Evolutionary conservation across 2,329 filamentous ascomycete genomes (phyloP).

Genomic region (Nigrospora oryzae): DNA sequence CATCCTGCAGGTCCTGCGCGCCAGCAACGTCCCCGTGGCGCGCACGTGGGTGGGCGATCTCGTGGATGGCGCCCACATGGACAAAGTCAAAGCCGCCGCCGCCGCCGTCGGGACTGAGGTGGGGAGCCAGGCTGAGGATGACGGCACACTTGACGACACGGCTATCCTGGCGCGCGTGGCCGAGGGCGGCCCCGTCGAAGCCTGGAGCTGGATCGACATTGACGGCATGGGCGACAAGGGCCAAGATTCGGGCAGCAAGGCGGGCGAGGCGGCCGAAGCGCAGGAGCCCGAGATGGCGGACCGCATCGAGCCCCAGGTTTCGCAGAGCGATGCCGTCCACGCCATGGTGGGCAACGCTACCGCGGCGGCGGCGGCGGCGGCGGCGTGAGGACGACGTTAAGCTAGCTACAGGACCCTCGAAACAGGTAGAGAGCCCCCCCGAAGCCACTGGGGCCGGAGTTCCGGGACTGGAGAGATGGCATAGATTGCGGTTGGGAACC

Average conservation of each 20-base stretch:
- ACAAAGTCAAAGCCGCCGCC: constrained; percentile 23
- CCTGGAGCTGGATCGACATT: constrained; percentile 46
- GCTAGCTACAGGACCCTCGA: too few species aligned
- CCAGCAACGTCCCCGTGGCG: constrained; percentile 38
- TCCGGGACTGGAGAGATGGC: too few species aligned
- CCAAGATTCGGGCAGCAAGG: constrained; percentile 7
- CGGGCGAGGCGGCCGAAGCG: constrained; percentile 11
- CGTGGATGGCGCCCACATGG: constrained; percentile 35
- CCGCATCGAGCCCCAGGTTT: constrained; percentile 22
- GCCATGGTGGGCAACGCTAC: neutral
- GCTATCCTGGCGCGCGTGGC: constrained; percentile 40
- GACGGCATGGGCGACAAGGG: constrained; percentile 34
- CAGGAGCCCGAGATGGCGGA: constrained; percentile 25
- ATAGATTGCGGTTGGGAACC: too few species aligned
- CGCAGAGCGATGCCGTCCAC: constrained; percentile 4
- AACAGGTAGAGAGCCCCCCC: too few species aligned
- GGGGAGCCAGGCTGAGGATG: constrained; percentile 8
- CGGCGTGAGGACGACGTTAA: too few species aligned
- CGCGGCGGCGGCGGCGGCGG: too few species aligned
- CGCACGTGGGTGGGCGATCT: constrained; percentile 41
- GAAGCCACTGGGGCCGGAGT: too few species aligned
- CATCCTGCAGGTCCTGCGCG: constrained; percentile 45
- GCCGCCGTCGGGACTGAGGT: constrained; percentile 7
- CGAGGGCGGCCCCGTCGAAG: constrained; percentile 25
- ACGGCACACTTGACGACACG: constrained; percentile 33